Percentiles rank a stretch among this genome's conserved stretches.
phyloP scores from a whole-genome alignment of 768 basidiomycete genomes.

The Lyophyllum atratum region DNA sequence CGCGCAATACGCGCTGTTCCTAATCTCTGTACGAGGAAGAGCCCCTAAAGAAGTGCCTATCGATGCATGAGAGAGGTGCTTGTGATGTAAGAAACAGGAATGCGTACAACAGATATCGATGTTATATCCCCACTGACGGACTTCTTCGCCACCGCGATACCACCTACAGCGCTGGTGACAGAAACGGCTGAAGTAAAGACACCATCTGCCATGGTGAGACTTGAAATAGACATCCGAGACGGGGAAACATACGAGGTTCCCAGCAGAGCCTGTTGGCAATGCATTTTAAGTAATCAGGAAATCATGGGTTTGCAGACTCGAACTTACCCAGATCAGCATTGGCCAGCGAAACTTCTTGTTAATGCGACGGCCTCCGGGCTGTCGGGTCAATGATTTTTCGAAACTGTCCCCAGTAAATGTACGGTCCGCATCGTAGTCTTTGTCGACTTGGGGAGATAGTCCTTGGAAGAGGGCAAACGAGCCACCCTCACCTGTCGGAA shows the following conservation, averaged over 20 bases:
- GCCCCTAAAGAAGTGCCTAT: slow-evolving; percentile 52
- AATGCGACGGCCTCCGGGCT: slow-evolving; percentile 20
- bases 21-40: slow-evolving; percentile 63
- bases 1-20: slow-evolving; percentile 56
- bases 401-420: slow-evolving; percentile 52
- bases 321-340: slow-evolving; percentile 54
- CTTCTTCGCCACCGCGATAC: slow-evolving; percentile 64
- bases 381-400: slow-evolving; percentile 9
- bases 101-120: slow-evolving; percentile 59
- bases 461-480: slow-evolving; percentile 65
- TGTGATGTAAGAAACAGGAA: not conserved
- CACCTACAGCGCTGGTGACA: slow-evolving; percentile 66
- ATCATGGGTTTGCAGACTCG: not conserved
- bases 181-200: slow-evolving; percentile 71
- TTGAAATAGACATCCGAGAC: slow-evolving; percentile 8
- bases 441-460: slow-evolving; percentile 51
- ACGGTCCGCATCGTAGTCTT: slow-evolving; percentile 50
- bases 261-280: slow-evolving; percentile 48
- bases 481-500: slow-evolving; percentile 61
- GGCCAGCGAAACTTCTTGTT: slow-evolving; percentile 45
- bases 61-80: not conserved
- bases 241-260: slow-evolving; percentile 46
- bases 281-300: not conserved
- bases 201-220: slow-evolving; percentile 69
- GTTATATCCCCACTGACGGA: slow-evolving; percentile 46